Percentiles rank a stretch among this genome's conserved stretches.
Conservation (phyloP, 805 yeast genomes). For the Metschnikowia vanudenii region DNA sequence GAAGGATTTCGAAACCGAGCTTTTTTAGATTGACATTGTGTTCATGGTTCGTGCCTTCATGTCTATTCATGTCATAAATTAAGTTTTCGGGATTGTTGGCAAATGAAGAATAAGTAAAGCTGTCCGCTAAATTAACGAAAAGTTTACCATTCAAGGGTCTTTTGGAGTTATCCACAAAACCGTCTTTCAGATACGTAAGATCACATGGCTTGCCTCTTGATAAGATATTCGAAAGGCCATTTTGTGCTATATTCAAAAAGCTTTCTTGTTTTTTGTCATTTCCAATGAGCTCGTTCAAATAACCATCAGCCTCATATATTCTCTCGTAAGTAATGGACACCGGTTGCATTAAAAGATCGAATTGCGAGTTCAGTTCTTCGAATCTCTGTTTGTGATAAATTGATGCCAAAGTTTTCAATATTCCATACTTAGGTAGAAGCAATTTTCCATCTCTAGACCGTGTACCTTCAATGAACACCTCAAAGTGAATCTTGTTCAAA, state of each 20-base stretch:
- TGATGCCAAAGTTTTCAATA: constrained; percentile 51
- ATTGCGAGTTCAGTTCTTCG: constrained; percentile 18
- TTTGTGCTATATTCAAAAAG: constrained; percentile 36
- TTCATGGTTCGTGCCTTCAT: constrained; percentile 24
- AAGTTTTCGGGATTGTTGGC: constrained; percentile 20
- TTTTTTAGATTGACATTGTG: constrained; percentile 41
- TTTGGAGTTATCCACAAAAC: constrained; percentile 30
- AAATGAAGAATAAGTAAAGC: constrained; percentile 30
- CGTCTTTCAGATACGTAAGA: constrained; percentile 17
- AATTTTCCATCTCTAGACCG: constrained; percentile 66
- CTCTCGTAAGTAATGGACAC: constrained; percentile 60
- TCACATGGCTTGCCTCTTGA: constrained; percentile 12
- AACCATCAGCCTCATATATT: constrained; percentile 54
- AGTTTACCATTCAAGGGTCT: constrained; percentile 36
- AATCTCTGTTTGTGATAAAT: constrained; percentile 42
- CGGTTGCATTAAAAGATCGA: constrained; percentile 47
- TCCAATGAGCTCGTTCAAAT: constrained; percentile 56
- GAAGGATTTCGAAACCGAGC: constrained; percentile 52
- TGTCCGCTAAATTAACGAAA: constrained; percentile 35
- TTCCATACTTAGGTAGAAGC: constrained; percentile 60
- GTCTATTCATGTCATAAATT: constrained; percentile 11
- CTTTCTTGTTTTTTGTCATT: constrained; percentile 56
- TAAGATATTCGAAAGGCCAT: constrained; percentile 34
- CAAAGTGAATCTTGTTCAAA: constrained; percentile 48
- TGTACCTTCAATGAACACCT: constrained; percentile 66